Percentiles rank a stretch among this genome's conserved stretches.
phyloP scores from a whole-genome alignment of 805 yeast species.

The Yamadazyma tumulicola region DNA sequence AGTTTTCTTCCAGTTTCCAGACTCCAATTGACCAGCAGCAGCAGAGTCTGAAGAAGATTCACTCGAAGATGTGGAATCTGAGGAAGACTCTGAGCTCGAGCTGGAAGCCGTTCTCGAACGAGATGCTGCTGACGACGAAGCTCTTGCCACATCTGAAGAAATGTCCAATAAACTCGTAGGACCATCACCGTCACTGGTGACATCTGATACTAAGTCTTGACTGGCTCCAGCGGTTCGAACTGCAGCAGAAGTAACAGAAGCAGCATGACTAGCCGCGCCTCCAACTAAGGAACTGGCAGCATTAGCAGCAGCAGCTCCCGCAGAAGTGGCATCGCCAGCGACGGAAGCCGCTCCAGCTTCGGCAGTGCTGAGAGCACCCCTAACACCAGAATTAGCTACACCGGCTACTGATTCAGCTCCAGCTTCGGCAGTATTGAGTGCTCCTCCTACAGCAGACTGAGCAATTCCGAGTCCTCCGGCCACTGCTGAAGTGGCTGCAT shows the following conservation, averaged over 20 bases:
- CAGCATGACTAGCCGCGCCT: too few relatives aligned
- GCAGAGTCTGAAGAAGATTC: conserved; percentile 11
- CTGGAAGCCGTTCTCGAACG: conserved; percentile 7
- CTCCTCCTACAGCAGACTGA: conserved; percentile 5
- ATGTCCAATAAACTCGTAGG: conserved; percentile 9
- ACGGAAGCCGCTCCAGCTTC: conserved; percentile 14
- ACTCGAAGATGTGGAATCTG: conserved; percentile 4
- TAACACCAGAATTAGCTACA: conserved; percentile 14
- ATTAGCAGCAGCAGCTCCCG: conserved; percentile 12
- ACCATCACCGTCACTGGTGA: conserved; percentile 10
- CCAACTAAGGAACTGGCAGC: conserved; percentile 10
- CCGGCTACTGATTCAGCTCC: conserved; percentile 14
- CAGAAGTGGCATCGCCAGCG: conserved; percentile 9
- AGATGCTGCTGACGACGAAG: conserved; percentile 4
- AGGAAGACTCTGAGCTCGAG: conserved; percentile 6
- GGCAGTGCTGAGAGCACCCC: conserved; percentile 14
- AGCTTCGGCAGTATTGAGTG: conserved; percentile 9
- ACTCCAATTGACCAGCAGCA: conserved; percentile 16
- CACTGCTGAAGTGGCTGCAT: conserved; percentile 14
- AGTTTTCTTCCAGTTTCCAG: conserved; percentile 35
- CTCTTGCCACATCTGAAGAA: conserved; percentile 12
- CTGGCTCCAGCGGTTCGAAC: conserved; percentile 9
- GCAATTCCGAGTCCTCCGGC: conserved; percentile 9
- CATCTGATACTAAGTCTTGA: too few relatives aligned
- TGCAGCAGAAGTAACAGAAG: conserved; percentile 12